These are phyloP conservation scores for Pontederia crassipes DNA, from an alignment of 176 grass and related monocot species.

Conservation along the genomic window DNA sequence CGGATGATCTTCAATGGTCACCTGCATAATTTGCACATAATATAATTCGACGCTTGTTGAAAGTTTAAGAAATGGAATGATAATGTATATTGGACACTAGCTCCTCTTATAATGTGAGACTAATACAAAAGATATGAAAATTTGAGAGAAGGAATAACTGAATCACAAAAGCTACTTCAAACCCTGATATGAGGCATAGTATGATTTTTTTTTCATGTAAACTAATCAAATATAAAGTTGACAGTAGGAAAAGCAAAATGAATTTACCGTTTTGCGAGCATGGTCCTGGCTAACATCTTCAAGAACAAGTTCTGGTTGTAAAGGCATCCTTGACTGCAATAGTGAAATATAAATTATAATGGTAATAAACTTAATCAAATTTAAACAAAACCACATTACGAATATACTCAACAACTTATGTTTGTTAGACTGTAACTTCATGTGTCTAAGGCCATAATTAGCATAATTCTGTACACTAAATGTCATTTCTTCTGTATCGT, in stretches of 20 bases:
- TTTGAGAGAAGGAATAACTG: too few species aligned
- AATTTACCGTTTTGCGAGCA: constrained; percentile 72
- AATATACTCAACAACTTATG: neutral
- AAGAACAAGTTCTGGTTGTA: constrained; percentile 81
- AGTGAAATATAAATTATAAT: neutral
- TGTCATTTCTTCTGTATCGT: too few species aligned
- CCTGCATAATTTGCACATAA: constrained; percentile 31
- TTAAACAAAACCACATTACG: too few species aligned
- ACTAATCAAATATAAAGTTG: neutral
- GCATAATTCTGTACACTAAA: too few species aligned
- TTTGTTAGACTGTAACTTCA: too few species aligned
- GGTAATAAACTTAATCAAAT: neutral
- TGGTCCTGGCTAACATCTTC: constrained; percentile 99
- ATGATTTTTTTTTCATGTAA: too few species aligned
- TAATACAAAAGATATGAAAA: too few species aligned
- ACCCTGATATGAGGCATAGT: too few species aligned
- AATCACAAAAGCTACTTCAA: too few species aligned
- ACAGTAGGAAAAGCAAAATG: neutral
- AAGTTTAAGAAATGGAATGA: neutral
- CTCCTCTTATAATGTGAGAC: too few species aligned
- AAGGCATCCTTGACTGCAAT: constrained; percentile 65
- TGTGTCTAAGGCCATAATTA: too few species aligned
- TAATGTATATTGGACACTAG: too few species aligned
- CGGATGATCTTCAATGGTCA: constrained; percentile 97
- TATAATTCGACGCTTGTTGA: neutral